Percentiles rank a stretch among this genome's conserved stretches.
These are phyloP conservation scores for Neurospora terricola DNA, from an alignment of 495 filamentous ascomycete species.

Conservation along the genomic window DNA sequence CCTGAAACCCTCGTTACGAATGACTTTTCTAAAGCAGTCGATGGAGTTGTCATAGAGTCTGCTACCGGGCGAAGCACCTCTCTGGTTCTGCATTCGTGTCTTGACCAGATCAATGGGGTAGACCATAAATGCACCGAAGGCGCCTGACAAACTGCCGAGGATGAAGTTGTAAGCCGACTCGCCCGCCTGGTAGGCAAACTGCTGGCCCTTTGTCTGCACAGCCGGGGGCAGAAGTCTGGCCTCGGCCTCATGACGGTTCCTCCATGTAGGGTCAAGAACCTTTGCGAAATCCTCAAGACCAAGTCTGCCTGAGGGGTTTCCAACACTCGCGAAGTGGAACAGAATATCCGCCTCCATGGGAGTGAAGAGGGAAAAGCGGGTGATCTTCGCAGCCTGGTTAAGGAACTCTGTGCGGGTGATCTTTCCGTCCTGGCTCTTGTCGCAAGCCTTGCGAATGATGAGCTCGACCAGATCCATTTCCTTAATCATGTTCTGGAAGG, in stretches of 20 bases:
- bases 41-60: slow-evolving; percentile 91
- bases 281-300: slow-evolving; percentile 79
- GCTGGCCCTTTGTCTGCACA: slow-evolving; percentile 21
- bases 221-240: slow-evolving; percentile 11
- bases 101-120: slow-evolving; percentile 98
- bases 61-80: slow-evolving; percentile 68
- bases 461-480: slow-evolving; percentile 97
- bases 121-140: slow-evolving; percentile 97
- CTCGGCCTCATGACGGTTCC: slow-evolving; percentile 42
- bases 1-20: slow-evolving; percentile 79
- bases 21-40: slow-evolving; percentile 86
- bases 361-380: slow-evolving; percentile 83
- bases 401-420: slow-evolving; percentile 92
- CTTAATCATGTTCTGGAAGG: slow-evolving; percentile 91
- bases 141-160: slow-evolving; percentile 81
- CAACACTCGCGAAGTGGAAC: slow-evolving; percentile 93
- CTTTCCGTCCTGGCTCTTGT: slow-evolving; percentile 77
- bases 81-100: slow-evolving; percentile 97
- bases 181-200: slow-evolving; percentile 49
- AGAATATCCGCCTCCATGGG: slow-evolving; percentile 99
- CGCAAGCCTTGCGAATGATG: slow-evolving; percentile 75
- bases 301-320: slow-evolving; percentile 78
- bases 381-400: slow-evolving; percentile 82
- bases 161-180: slow-evolving; percentile 85
- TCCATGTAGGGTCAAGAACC: slow-evolving; percentile 90